A percentile compares a stretch with the other conserved stretches of the same genome.
Conservation (phyloP, 179 eudicot species). For the Spergularia azorica region DNA sequence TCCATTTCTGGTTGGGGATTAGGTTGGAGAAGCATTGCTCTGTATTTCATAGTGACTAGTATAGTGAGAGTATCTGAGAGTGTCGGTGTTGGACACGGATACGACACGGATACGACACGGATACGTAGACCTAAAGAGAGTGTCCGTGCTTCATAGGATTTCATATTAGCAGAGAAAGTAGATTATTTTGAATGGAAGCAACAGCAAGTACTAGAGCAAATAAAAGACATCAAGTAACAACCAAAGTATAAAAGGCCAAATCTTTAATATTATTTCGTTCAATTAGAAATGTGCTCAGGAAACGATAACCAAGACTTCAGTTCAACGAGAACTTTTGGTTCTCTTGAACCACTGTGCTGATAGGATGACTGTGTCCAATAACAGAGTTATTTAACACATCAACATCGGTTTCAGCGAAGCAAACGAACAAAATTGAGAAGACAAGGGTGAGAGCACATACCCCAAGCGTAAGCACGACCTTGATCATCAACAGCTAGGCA, state of each 20-base stretch:
- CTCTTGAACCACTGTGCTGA: no score
- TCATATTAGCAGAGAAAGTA: background rate
- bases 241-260: background rate
- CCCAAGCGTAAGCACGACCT: constrained; percentile 99
- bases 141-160: no score
- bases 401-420: background rate
- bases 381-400: background rate
- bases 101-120: no score
- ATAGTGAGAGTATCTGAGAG: no score
- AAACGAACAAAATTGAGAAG: constrained; percentile 4
- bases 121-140: no score
- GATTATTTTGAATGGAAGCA: background rate
- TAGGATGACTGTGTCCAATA: background rate
- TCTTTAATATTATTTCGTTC: background rate
- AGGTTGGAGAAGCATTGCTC: no score
- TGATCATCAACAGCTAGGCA: constrained; percentile 99
- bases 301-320: background rate
- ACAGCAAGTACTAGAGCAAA: background rate
- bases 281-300: background rate
- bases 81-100: no score
- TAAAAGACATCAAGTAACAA: background rate
- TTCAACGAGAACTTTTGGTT: no score
- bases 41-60: no score
- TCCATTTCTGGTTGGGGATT: no score
- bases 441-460: constrained; percentile 32